Evolutionary conservation across 805 yeast species (phyloP).

Genomic region (Sugiyamaella qingdaonensis): DNA sequence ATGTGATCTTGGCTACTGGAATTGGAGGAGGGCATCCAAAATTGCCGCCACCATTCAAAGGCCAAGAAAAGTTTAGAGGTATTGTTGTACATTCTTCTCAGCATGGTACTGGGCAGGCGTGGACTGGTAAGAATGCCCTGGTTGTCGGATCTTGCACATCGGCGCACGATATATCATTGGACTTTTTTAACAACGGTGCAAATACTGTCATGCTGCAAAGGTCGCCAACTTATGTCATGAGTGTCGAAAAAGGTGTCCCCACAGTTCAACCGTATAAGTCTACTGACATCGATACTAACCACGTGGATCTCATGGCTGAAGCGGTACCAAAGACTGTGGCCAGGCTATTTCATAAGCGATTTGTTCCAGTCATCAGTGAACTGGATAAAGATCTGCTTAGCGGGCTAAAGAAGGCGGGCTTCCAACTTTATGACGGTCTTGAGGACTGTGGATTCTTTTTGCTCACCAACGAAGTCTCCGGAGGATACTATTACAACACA

Average conservation of each 20-base stretch:
- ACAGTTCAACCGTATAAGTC: constrained; percentile 18
- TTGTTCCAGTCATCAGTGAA: constrained; percentile 26
- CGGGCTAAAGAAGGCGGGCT: constrained; percentile 36
- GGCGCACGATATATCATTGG: constrained; percentile 45
- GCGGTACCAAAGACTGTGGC: constrained; percentile 36
- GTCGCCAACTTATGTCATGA: constrained; percentile 43
- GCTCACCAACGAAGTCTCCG: constrained; percentile 39
- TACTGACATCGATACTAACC: constrained; percentile 38
- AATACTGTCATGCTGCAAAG: constrained; percentile 44
- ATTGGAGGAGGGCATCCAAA: constrained; percentile 44
- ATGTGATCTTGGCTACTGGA: constrained; percentile 44
- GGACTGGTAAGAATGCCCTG: constrained; percentile 40
- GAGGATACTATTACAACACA: constrained; percentile 46
- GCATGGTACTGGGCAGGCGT: constrained; percentile 40
- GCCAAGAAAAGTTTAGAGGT: constrained; percentile 38
- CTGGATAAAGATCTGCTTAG: constrained; percentile 34
- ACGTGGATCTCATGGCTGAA: constrained; percentile 39
- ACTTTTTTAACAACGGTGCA: constrained; percentile 43
- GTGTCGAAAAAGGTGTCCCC: constrained; percentile 33
- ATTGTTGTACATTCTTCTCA: constrained; percentile 41
- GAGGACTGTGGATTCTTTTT: constrained; percentile 44
- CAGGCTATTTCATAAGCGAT: constrained; percentile 37
- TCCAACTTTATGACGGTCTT: constrained; percentile 41
- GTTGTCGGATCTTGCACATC: constrained; percentile 47
- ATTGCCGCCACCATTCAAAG: constrained; percentile 37